phyloP scores from a whole-genome alignment of 2,329 filamentous ascomycete genomes.

The Pseudogymnoascus sp. region DNA sequence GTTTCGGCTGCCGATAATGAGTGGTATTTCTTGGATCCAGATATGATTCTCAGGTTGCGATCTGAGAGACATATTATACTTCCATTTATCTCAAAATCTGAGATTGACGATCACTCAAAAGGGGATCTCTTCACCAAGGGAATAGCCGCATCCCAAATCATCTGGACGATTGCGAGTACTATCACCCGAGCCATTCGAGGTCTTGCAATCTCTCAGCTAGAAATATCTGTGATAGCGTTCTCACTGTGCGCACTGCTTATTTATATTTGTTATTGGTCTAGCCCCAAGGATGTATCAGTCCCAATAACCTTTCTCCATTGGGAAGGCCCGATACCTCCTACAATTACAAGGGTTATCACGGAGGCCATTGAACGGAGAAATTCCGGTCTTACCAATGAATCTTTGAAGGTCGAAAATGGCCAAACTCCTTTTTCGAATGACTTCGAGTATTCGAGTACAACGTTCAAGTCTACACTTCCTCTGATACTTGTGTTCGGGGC shows the following conservation, averaged over 20 bases:
- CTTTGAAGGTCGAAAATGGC: background rate
- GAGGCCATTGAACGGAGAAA: background rate
- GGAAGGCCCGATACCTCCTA: background rate
- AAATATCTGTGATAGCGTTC: slow-evolving; percentile 12
- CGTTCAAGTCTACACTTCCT: no score
- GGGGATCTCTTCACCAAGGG: slow-evolving; percentile 9
- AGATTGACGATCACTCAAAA: background rate
- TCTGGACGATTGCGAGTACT: slow-evolving; percentile 4
- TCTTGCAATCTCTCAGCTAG: slow-evolving; percentile 11
- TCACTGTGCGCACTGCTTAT: slow-evolving; percentile 7
- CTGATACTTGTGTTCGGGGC: no score
- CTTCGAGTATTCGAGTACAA: background rate
- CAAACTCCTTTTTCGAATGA: background rate
- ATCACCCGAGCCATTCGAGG: background rate
- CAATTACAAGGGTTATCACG: background rate
- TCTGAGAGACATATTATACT: background rate
- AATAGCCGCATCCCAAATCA: slow-evolving; percentile 9
- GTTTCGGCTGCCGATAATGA: background rate
- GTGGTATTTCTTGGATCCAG: background rate
- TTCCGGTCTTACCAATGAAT: background rate
- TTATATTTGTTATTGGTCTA: slow-evolving; percentile 10
- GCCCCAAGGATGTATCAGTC: background rate
- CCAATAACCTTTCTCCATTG: background rate
- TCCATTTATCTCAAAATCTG: background rate
- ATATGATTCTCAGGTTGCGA: background rate